These are phyloP conservation scores for Conringia planisiliqua DNA, from an alignment of 345 rosid species.

Conservation along the genomic window DNA sequence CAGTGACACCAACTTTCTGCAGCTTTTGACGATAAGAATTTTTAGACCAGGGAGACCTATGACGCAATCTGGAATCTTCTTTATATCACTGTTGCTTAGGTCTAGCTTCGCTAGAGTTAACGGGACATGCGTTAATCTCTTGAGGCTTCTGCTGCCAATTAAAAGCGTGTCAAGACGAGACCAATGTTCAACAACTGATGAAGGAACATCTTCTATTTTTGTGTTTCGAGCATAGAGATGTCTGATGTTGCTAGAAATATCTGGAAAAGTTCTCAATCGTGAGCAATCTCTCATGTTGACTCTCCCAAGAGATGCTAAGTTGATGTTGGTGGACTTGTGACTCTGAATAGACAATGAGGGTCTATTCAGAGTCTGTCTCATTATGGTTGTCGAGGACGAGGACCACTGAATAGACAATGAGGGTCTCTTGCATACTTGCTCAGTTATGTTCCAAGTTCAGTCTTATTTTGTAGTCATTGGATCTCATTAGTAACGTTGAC, in stretches of 20 bases:
- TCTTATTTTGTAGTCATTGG: too few species aligned
- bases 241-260: neutral
- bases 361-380: too few species aligned
- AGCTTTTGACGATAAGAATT: accelerated
- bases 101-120: neutral
- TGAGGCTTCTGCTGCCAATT: neutral
- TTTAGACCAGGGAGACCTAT: neutral
- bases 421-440: too few species aligned
- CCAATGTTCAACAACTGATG: neutral
- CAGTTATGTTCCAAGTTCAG: too few species aligned
- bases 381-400: neutral
- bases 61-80: neutral
- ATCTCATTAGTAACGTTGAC: too few species aligned
- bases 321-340: too few species aligned
- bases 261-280: neutral
- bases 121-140: neutral
- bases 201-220: neutral
- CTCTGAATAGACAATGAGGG: too few species aligned
- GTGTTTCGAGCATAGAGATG: neutral
- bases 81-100: neutral
- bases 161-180: neutral
- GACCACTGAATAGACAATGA: too few species aligned
- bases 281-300: neutral
- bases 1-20: neutral
- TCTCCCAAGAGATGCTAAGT: neutral